phyloP scores from a whole-genome alignment of 2,329 filamentous ascomycete genomes.

The Phoma sp. region DNA sequence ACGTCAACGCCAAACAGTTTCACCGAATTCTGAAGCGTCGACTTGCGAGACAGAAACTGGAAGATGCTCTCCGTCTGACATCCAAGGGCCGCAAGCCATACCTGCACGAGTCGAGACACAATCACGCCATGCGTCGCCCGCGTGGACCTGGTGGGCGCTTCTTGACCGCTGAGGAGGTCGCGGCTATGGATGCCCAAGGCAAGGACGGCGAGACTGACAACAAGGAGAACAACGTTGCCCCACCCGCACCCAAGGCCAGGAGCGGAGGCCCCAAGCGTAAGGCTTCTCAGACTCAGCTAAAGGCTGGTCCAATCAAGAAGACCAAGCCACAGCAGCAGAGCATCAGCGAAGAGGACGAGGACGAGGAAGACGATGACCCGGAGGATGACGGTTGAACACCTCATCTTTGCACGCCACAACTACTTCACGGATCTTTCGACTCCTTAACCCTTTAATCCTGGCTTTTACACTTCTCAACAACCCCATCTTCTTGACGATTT shows the following conservation, averaged over 20 bases:
- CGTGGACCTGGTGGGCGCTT: slow-evolving; percentile 94
- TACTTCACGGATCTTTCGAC: slow-evolving; percentile 15
- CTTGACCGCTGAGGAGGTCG: slow-evolving; percentile 94
- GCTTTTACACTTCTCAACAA: slow-evolving; percentile 27
- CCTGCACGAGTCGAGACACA: slow-evolving; percentile 94
- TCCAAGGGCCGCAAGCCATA: slow-evolving; percentile 97
- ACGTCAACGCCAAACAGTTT: slow-evolving; percentile 99
- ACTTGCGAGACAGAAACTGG: slow-evolving; percentile 89
- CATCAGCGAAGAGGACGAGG: slow-evolving; percentile 61
- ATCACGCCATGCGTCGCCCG: slow-evolving; percentile 95
- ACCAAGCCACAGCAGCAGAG: slow-evolving; percentile 55
- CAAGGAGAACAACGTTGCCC: slow-evolving; percentile 48
- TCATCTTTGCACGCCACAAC: neutral
- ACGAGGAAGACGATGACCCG: slow-evolving; percentile 58
- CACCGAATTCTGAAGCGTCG: slow-evolving; percentile 94
- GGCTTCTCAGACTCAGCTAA: slow-evolving; percentile 38
- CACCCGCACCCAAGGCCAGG: slow-evolving; percentile 27
- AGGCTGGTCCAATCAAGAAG: slow-evolving; percentile 55
- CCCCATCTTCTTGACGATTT: slow-evolving; percentile 43
- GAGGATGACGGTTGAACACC: slow-evolving; percentile 52
- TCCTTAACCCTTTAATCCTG: slow-evolving; percentile 30
- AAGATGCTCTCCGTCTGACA: slow-evolving; percentile 89
- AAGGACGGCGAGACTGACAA: slow-evolving; percentile 43
- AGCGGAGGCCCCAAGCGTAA: slow-evolving; percentile 41
- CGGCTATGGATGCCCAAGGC: slow-evolving; percentile 71